These are phyloP conservation scores for Copromyces sp. DNA, from an alignment of 495 filamentous ascomycete genomes.

Conservation along the genomic window DNA sequence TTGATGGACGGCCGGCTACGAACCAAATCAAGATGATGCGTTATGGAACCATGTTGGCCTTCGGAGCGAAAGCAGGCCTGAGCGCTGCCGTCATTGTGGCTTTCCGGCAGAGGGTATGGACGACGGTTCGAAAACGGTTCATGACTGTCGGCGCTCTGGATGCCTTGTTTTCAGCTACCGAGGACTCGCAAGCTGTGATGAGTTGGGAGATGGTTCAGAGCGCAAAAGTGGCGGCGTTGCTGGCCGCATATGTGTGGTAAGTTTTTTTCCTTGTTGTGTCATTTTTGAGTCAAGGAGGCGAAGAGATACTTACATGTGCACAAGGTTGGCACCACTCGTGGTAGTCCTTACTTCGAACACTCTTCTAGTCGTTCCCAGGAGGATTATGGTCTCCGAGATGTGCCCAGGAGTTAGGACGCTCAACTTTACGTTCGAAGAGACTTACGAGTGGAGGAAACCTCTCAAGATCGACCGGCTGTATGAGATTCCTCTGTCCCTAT, in stretches of 20 bases:
- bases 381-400: slow-evolving; percentile 1
- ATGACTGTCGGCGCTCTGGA: slow-evolving; percentile 26
- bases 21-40: slow-evolving; percentile 29
- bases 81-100: slow-evolving; percentile 23
- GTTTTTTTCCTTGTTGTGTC: not conserved
- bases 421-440: slow-evolving; percentile 27
- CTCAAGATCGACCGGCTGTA: slow-evolving; percentile 15
- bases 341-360: slow-evolving; percentile 31
- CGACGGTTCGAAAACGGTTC: slow-evolving; percentile 23
- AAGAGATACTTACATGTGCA: slow-evolving; percentile 7
- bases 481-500: slow-evolving; percentile 22
- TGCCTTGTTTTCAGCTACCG: slow-evolving; percentile 26
- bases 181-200: slow-evolving; percentile 19
- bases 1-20: slow-evolving; percentile 20
- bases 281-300: too few relatives aligned
- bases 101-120: slow-evolving; percentile 27
- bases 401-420: slow-evolving; percentile 24
- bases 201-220: slow-evolving; percentile 24
- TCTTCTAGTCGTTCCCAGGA: slow-evolving; percentile 19
- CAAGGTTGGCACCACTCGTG: slow-evolving; percentile 22
- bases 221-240: slow-evolving; percentile 21
- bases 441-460: slow-evolving; percentile 24
- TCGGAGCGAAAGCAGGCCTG: slow-evolving; percentile 27
- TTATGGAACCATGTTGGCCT: slow-evolving; percentile 27
- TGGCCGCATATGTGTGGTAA: slow-evolving; percentile 28